Evolutionary conservation across 768 basidiomycete species (phyloP), one percentile per base, ranked within the genome.

Genomic region (Hypholoma fasciculare): DNA sequence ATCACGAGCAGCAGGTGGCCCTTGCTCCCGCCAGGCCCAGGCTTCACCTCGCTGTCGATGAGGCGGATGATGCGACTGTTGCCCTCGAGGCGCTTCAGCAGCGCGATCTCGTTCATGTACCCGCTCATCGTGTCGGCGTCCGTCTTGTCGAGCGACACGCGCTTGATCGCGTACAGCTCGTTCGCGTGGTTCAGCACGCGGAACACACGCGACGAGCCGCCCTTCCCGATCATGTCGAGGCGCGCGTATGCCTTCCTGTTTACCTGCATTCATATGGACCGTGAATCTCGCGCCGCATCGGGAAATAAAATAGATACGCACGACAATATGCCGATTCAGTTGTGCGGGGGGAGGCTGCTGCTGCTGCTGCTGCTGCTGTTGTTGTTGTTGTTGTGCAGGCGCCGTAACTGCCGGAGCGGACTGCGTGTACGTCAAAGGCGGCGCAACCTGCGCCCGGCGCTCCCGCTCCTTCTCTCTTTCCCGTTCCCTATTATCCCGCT

Each of bases 191-290:
- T 90, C 69, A 98, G 80, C 7, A 97, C 95, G 20, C 94, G 89
- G 71, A 88, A 99, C 40, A 99, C 96, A 49, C 92, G 89, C n/a
- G 95, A 97, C 8, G 94, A 90, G 0, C 96, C 96, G 43, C 96
- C 96, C 67, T 89, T 92, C 40, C 96, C 96, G 54, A 98, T 87
- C 74, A 92, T 79, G 68, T 94, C 92, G 2, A 98, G 80, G 2
- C 93, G 87, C 27, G 88, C 88, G 61, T 98, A 98, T 0, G 81
- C 72, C 65, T 86, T 89, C 70, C 87, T 90, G 77, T 96, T 96
- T 30, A 94, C 87, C 86, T 86, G 17, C 49, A 26, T 14, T 50
- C 30, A 37, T 52, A 52, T 27, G 56, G 13, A 38, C 51, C 30
- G 6, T 4, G 19, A 51, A 34, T 11, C 26, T n/a, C 38, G 58